Conservation (phyloP, 257 asterid genomes). For the Fraxinus americana region DNA sequence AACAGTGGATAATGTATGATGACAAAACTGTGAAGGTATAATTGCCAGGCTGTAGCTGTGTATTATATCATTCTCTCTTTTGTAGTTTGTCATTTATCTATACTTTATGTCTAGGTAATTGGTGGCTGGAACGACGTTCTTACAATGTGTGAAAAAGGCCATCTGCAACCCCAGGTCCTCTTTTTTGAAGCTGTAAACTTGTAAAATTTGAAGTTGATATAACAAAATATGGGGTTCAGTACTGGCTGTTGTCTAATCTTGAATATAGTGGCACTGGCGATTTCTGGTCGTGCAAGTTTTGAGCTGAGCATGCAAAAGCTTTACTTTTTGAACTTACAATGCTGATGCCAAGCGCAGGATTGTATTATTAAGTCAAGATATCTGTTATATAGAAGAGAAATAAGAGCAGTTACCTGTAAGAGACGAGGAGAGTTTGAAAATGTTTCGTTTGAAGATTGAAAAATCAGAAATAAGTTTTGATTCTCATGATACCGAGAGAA, state of each 20-base stretch:
- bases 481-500: conserved; percentile 14
- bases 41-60: conserved; percentile 9
- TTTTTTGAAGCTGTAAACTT: conserved; percentile 80
- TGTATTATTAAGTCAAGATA: conserved; percentile 33
- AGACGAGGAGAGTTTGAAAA: conserved; percentile 22
- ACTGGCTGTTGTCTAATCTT: conserved; percentile 15
- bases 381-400: conserved; percentile 31
- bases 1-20: conserved; percentile 88
- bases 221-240: conserved; percentile 22
- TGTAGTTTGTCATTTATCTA: conserved; percentile 12
- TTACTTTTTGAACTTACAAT: conserved; percentile 23
- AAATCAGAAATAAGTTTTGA: conserved; percentile 1
- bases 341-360: conserved; percentile 33
- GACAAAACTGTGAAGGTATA: conserved; percentile 93
- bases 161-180: conserved; percentile 94
- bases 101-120: conserved; percentile 51
- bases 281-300: conserved; percentile 21
- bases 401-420: conserved; percentile 30
- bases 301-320: conserved; percentile 29
- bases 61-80: background rate
- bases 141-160: conserved; percentile 82
- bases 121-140: conserved; percentile 92
- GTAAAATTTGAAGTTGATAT: conserved; percentile 13
- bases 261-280: conserved; percentile 22
- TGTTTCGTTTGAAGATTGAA: conserved; percentile 25